phyloP scores from a whole-genome alignment of 495 filamentous ascomycete genomes.

The Aspergillus funiculosus region DNA sequence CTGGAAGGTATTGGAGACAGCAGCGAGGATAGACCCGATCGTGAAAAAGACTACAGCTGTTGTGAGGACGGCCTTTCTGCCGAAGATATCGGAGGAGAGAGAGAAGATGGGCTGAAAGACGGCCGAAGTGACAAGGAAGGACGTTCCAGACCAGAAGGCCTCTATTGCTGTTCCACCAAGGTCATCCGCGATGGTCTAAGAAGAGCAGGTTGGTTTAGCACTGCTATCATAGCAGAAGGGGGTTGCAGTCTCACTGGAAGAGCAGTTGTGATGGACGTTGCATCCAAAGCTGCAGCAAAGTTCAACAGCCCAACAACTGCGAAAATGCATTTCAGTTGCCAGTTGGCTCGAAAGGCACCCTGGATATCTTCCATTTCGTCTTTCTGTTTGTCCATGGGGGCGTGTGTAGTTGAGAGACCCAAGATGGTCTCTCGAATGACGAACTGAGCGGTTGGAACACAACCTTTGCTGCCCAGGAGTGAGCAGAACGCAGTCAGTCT shows the following conservation, averaged over 20 bases:
- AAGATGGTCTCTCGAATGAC: too few species aligned
- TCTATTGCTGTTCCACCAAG: slow-evolving; percentile 43
- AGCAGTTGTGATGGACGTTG: slow-evolving; percentile 63
- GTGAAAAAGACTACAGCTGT: slow-evolving; percentile 32
- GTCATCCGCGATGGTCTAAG: slow-evolving; percentile 15
- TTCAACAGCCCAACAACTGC: slow-evolving; percentile 36
- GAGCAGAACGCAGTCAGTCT: too few species aligned
- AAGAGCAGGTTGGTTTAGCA: too few species aligned
- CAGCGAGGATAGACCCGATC: slow-evolving; percentile 38
- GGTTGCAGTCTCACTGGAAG: too few species aligned
- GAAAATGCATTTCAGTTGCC: slow-evolving; percentile 4
- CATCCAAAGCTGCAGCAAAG: slow-evolving; percentile 62
- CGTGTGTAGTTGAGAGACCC: too few species aligned
- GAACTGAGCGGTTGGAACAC: too few species aligned
- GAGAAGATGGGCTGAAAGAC: slow-evolving; percentile 34
- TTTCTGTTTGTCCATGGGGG: too few species aligned
- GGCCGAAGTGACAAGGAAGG: slow-evolving; percentile 41
- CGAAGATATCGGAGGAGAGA: slow-evolving; percentile 48
- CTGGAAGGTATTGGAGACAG: slow-evolving; percentile 23
- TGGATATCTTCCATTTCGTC: too few species aligned
- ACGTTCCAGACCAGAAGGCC: slow-evolving; percentile 49
- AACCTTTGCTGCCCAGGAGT: too few species aligned
- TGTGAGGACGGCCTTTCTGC: slow-evolving; percentile 41
- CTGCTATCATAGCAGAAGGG: too few species aligned
- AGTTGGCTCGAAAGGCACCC: not conserved